Evolutionary conservation across 2,329 filamentous ascomycete genomes (phyloP).

Genomic region (Amylocarpus encephaloides): DNA sequence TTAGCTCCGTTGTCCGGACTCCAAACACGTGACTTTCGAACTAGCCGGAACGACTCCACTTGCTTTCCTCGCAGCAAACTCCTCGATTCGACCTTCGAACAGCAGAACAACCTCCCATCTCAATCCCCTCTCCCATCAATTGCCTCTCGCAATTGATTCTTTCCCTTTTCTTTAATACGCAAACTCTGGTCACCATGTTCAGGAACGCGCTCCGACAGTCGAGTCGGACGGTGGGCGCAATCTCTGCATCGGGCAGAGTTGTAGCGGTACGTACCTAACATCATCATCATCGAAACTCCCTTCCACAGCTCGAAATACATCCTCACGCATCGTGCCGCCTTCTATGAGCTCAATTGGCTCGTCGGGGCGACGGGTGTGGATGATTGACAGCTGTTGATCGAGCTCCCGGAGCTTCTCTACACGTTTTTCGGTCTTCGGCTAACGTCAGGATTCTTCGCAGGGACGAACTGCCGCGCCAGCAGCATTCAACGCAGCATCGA

Average conservation of each 20-base stretch:
- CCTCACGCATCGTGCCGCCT: conserved; percentile 31
- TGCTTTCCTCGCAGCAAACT: too few species aligned
- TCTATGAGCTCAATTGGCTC: conserved; percentile 35
- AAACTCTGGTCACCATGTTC: conserved; percentile 72
- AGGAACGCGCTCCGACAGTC: conserved; percentile 97
- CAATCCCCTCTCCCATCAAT: conserved; percentile 57
- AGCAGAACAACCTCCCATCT: conserved; percentile 23
- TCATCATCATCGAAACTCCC: conserved; percentile 34
- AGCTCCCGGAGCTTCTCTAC: conserved; percentile 30
- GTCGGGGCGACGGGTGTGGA: conserved; percentile 27
- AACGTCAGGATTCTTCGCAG: conserved; percentile 54
- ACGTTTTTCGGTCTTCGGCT: conserved; percentile 46
- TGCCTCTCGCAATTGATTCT: conserved; percentile 59
- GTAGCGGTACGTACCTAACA: conserved; percentile 76
- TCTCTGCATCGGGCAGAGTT: conserved; percentile 87
- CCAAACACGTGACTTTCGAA: too few species aligned
- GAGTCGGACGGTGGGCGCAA: conserved; percentile 87
- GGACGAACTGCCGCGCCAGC: conserved; percentile 79
- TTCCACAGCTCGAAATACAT: conserved; percentile 34
- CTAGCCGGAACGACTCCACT: too few species aligned
- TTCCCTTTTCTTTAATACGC: conserved; percentile 44
- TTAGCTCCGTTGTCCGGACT: too few species aligned
- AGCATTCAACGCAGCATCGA: conserved; percentile 62
- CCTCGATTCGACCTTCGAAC: conserved; percentile 3
- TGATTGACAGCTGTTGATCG: conserved; percentile 35